Percentiles rank a stretch among this genome's conserved stretches.
These are phyloP conservation scores for Physcomitrellopsis africana DNA, from an alignment of 225 moss, liverwort and hornwort genomes.

Conservation along the genomic window DNA sequence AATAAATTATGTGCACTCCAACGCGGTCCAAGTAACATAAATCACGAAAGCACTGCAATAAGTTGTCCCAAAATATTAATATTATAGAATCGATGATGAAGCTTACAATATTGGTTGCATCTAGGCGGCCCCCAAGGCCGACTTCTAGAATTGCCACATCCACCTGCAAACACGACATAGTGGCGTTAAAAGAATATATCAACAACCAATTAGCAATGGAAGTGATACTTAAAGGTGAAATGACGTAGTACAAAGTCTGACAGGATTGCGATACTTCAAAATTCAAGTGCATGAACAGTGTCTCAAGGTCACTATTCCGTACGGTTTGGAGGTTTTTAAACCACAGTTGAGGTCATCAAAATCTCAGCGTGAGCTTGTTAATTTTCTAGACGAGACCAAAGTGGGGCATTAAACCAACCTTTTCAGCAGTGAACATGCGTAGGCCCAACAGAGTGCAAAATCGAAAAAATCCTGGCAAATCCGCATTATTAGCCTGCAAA, in stretches of 20 bases:
- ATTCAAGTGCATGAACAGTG: background rate
- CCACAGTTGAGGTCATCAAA: conserved; percentile 18
- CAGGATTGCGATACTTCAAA: background rate
- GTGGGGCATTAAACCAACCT: conserved; percentile 50
- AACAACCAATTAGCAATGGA: conserved; percentile 8
- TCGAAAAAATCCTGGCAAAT: conserved; percentile 94
- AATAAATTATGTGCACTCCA: background rate
- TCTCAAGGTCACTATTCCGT: conserved; percentile 2
- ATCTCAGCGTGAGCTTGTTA: background rate
- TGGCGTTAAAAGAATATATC: conserved; percentile 14
- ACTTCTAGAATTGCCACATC: conserved; percentile 99
- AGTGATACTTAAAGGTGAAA: background rate
- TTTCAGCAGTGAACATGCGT: conserved; percentile 72
- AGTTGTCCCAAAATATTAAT: background rate
- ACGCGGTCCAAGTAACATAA: background rate
- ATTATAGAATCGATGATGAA: conserved; percentile 10
- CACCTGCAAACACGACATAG: conserved; percentile 55
- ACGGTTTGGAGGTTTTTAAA: background rate
- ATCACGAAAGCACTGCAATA: conserved; percentile 1
- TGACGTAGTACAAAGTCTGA: background rate
- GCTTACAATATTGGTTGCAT: conserved; percentile 97
- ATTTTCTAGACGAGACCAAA: conserved; percentile 1
- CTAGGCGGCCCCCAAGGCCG: conserved; percentile 92
- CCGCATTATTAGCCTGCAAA: conserved; percentile 51
- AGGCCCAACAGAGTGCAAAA: conserved; percentile 85